These are phyloP conservation scores for Erodium maritimum DNA, from an alignment of 345 rosid species.

Conservation along the genomic window DNA sequence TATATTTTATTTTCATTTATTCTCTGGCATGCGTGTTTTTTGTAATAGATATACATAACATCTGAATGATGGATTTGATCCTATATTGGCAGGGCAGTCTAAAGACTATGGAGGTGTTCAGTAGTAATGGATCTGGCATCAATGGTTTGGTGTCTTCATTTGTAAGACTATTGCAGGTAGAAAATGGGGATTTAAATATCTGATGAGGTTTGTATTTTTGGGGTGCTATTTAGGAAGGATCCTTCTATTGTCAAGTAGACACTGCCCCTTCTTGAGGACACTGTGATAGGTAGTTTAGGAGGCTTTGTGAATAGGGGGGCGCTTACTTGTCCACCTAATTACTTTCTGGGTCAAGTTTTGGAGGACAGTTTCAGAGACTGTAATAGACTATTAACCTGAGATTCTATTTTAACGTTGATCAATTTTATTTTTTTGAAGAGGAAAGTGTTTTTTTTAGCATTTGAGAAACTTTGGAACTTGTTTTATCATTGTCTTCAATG, in stretches of 20 bases:
- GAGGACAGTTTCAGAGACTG: background rate
- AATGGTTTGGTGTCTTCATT: conserved; percentile 79
- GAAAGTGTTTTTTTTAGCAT: conserved; percentile 1
- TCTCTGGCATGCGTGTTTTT: background rate
- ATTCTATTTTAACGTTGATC: background rate
- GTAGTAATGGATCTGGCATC: conserved; percentile 39
- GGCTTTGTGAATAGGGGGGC: no score
- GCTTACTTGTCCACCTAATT: background rate
- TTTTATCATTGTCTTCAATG: background rate
- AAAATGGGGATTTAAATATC: background rate
- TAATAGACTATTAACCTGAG: background rate
- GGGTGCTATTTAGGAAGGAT: no score
- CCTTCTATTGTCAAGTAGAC: background rate
- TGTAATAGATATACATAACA: background rate
- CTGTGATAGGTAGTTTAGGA: no score
- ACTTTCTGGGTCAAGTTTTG: background rate
- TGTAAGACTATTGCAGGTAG: conserved; percentile 67
- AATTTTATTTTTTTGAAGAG: background rate
- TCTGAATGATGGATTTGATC: conserved; percentile 23
- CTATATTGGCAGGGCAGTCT: conserved; percentile 77
- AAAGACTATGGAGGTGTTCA: conserved; percentile 38
- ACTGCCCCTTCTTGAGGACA: background rate
- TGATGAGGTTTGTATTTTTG: no score
- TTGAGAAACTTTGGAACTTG: background rate
- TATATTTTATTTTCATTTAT: background rate